Percentiles rank a stretch among this genome's conserved stretches.
Evolutionary conservation across 169 alveolate genomes (phyloP).

Genomic region (Eimeria maxima): DNA sequence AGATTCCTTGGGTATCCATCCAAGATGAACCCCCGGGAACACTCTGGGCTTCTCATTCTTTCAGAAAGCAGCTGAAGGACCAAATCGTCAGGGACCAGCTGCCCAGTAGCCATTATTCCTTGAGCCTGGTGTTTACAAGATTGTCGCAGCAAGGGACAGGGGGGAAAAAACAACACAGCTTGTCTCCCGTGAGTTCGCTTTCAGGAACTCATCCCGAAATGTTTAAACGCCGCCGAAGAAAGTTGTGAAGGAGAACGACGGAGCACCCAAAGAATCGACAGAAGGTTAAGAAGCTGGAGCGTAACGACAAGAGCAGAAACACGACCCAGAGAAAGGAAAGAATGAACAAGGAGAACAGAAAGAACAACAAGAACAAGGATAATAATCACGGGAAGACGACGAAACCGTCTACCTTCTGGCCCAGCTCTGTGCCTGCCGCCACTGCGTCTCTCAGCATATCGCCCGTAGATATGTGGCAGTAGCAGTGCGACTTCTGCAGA

Average conservation of each 20-base stretch:
- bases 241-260: no score
- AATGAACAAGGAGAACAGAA: no score
- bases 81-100: constrained; percentile 95
- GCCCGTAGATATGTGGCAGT: constrained; percentile 93
- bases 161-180: no score
- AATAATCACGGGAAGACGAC: not conserved
- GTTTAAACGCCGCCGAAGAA: no score
- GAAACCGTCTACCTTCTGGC: constrained; percentile 85
- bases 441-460: constrained; percentile 96
- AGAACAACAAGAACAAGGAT: not conserved
- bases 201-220: no score
- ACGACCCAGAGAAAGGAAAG: no score
- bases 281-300: no score
- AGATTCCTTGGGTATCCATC: constrained; percentile 97
- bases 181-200: no score
- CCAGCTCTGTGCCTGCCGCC: constrained; percentile 93
- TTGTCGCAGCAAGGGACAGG: not conserved
- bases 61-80: constrained; percentile 90
- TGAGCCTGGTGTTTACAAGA: constrained; percentile 88
- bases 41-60: constrained; percentile 83
- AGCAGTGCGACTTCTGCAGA: constrained; percentile 70
- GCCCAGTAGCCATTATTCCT: constrained; percentile 95
- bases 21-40: constrained; percentile 93
- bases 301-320: no score
- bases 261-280: no score